Conservation (phyloP, 768 basidiomycete species). For the Boletus tylopilopsis region DNA sequence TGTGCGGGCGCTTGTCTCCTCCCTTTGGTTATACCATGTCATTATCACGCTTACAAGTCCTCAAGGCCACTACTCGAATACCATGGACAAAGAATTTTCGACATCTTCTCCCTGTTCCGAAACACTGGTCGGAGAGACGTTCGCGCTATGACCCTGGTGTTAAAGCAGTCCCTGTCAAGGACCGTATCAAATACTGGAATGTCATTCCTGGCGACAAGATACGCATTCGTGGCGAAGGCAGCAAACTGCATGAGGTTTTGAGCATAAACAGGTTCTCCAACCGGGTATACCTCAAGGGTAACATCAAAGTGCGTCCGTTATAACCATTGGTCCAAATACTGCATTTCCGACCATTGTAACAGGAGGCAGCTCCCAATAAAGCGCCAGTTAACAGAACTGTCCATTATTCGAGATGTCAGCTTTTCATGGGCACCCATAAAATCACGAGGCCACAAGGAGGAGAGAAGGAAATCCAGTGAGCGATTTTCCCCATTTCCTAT, state of each 20-base stretch:
- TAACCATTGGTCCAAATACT: not conserved
- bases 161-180: constrained; percentile 57
- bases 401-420: constrained; percentile 79
- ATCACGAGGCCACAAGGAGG: constrained; percentile 30
- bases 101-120: constrained; percentile 61
- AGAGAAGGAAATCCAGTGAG: constrained; percentile 45
- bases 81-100: constrained; percentile 66
- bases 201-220: constrained; percentile 82
- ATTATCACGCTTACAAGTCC: constrained; percentile 34
- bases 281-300: constrained; percentile 52
- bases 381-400: constrained; percentile 36
- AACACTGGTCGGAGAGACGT: constrained; percentile 44
- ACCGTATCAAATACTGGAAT: constrained; percentile 85
- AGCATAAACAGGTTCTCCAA: constrained; percentile 74
- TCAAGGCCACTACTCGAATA: constrained; percentile 45
- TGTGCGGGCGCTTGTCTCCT: not conserved
- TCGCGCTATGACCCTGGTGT: constrained; percentile 38
- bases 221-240: constrained; percentile 61
- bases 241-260: constrained; percentile 63
- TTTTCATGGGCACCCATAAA: constrained; percentile 64
- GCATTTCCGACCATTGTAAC: constrained; percentile 3
- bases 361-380: constrained; percentile 22
- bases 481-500: constrained; percentile 2
- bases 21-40: constrained; percentile 17
- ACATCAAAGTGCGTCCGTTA: constrained; percentile 28